These are phyloP conservation scores for Paraurostyla sp. DNA, from an alignment of 73 alveolate genomes.

Conservation along the genomic window DNA sequence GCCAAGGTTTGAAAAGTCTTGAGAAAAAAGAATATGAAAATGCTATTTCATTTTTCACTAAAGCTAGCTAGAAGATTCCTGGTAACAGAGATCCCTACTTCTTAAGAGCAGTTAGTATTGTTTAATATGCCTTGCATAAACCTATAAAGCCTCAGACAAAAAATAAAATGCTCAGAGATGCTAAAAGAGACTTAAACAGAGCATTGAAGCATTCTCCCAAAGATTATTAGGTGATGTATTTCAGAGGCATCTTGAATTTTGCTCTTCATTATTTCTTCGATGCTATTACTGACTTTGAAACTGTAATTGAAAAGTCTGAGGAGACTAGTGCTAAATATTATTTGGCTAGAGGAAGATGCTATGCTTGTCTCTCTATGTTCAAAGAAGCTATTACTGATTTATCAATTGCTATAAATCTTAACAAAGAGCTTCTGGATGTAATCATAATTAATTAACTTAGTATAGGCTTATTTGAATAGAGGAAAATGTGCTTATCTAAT, in stretches of 20 bases:
- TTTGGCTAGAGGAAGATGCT: conserved; percentile 80
- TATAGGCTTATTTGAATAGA: conserved; percentile 74
- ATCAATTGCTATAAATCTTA: conserved; percentile 73
- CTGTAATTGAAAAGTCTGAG: conserved; percentile 79
- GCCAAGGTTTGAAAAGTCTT: conserved; percentile 64
- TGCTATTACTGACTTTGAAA: conserved; percentile 76
- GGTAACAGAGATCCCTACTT: conserved; percentile 71
- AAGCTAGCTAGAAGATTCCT: conserved; percentile 66
- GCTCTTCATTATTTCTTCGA: conserved; percentile 65
- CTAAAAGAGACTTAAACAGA: conserved; percentile 63
- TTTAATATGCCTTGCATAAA: conserved; percentile 61
- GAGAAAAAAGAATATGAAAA: conserved; percentile 70
- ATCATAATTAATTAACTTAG: not conserved
- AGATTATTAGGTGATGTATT: conserved; percentile 71
- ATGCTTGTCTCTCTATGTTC: conserved; percentile 79
- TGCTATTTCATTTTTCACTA: conserved; percentile 71
- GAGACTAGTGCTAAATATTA: conserved; percentile 79
- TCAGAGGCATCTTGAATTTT: conserved; percentile 73
- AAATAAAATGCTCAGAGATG: conserved; percentile 72
- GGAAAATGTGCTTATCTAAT: conserved; percentile 83
- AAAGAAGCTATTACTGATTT: conserved; percentile 82
- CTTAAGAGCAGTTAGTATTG: conserved; percentile 70
- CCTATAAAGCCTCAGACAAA: conserved; percentile 60
- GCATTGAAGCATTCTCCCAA: conserved; percentile 67
- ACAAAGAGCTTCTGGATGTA: conserved; percentile 78